phyloP scores from a whole-genome alignment of 2,329 filamentous ascomycete species.

The Leptographium lundbergii region DNA sequence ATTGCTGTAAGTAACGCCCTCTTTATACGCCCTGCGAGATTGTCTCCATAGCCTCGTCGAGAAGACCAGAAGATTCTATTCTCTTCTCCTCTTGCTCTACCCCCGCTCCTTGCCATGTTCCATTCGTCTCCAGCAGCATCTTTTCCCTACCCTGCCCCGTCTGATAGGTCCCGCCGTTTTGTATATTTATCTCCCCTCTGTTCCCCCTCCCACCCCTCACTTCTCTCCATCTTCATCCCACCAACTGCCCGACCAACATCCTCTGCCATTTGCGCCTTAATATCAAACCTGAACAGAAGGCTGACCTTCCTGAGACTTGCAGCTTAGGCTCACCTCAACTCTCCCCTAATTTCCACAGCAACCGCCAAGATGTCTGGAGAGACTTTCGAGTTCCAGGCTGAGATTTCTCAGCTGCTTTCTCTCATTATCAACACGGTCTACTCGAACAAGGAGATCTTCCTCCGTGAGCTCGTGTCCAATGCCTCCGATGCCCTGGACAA shows the following conservation, averaged over 20 bases:
- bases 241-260: background rate
- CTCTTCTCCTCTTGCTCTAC: background rate
- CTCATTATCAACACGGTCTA: slow-evolving; percentile 99
- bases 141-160: background rate
- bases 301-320: background rate
- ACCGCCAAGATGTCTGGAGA: slow-evolving; percentile 64
- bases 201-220: background rate
- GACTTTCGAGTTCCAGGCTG: slow-evolving; percentile 99
- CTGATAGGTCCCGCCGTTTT: background rate
- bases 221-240: background rate
- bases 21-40: background rate
- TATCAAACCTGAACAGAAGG: background rate
- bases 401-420: slow-evolving; percentile 99
- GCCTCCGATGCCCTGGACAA: slow-evolving; percentile 98
- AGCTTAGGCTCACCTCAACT: background rate
- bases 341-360: slow-evolving; percentile 12
- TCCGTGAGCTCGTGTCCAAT: slow-evolving; percentile 97
- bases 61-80: slow-evolving; percentile 1
- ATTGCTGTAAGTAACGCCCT: background rate
- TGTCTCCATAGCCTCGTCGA: slow-evolving; percentile 1
- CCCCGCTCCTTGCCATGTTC: background rate
- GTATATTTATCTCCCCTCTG: background rate
- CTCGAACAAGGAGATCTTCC: slow-evolving; percentile 99
- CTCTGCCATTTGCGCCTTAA: background rate
- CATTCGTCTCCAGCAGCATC: background rate